phyloP scores from a whole-genome alignment of 768 basidiomycete genomes.

The Hemileccinum rubropunctum region DNA sequence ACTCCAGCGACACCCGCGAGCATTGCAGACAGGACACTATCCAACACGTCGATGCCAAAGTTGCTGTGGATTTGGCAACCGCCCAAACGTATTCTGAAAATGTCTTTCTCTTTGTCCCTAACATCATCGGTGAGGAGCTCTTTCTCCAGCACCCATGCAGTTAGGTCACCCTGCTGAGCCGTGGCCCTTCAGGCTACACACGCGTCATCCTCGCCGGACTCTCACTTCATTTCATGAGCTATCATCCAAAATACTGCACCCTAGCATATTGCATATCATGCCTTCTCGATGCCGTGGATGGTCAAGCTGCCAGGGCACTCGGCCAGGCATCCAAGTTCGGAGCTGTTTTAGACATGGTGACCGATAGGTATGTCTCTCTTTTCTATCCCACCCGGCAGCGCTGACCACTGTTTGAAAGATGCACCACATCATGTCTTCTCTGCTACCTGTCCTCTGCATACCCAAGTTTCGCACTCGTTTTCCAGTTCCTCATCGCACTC shows the following conservation, averaged over 20 bases:
- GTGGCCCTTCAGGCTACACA: slow-evolving; percentile 64
- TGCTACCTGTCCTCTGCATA: slow-evolving; percentile 93
- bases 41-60: slow-evolving; percentile 77
- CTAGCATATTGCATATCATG: slow-evolving; percentile 87
- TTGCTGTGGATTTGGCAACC: slow-evolving; percentile 84
- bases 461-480: slow-evolving; percentile 76
- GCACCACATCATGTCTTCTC: slow-evolving; percentile 92
- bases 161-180: background rate
- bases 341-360: slow-evolving; percentile 98
- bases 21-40: slow-evolving; percentile 52
- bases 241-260: slow-evolving; percentile 91
- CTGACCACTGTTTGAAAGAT: slow-evolving; percentile 47
- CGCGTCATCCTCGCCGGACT: slow-evolving; percentile 89
- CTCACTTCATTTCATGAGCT: slow-evolving; percentile 90
- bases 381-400: background rate
- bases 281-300: slow-evolving; percentile 93
- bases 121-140: slow-evolving; percentile 77
- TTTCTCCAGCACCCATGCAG: background rate
- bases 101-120: slow-evolving; percentile 95
- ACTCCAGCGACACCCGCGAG: slow-evolving; percentile 25
- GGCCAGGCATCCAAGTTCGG: slow-evolving; percentile 96
- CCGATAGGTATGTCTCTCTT: slow-evolving; percentile 72
- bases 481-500: slow-evolving; percentile 94
- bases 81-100: slow-evolving; percentile 89
- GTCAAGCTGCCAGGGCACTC: slow-evolving; percentile 83